Evolutionary conservation across 306 rosid species (phyloP), one percentile per base, ranked within the genome.

Genomic region (Carpinus fangiana): DNA sequence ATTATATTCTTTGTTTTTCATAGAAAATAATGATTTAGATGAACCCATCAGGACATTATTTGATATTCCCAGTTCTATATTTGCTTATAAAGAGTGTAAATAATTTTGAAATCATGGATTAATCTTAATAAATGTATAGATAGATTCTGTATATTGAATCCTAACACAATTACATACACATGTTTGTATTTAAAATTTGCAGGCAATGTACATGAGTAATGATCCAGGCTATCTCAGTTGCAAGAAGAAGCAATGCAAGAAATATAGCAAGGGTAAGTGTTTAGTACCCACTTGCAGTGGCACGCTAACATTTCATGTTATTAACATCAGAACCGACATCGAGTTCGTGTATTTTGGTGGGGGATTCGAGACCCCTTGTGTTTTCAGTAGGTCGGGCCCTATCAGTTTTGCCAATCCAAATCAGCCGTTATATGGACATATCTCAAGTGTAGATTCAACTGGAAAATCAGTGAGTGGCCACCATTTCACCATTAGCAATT

Each of bases 291-390:
- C 92, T 7, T 91, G 96, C 80, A 83, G 81, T 76, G 97, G 93
- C 38, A 73, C 94, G 17, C 43, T 94, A 71, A 41, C 81, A 65
- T 94, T 94, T 76, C 98, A 92, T 80, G 92, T 92, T 9, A 68
- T 94, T 76, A 94, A 94, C 89, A 87, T 94, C 65, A 80, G 98
- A 84, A 94, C 90, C 3, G 93, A 94, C 86, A 89, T 94, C 12
- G 91, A 87, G 50, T 94, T 92, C 11, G 93, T 87, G 77, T 84
- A 90, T 70, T 92, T 94, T 72, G 71, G 83, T 9, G 92, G 88
- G 12, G 98, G 97, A 8, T 94, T 94, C 56, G 28, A 72, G 10
- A 7, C 50, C 0, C 98, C 98, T 8, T 94, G 94, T 80, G 52
- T 92, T 79, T 67, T 84, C 12, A 81, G 71, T 43, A 89, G 80